Base-by-base conservation (phyloP, 306 rosid species). In the Hylodesmum podocarpum region DNA sequence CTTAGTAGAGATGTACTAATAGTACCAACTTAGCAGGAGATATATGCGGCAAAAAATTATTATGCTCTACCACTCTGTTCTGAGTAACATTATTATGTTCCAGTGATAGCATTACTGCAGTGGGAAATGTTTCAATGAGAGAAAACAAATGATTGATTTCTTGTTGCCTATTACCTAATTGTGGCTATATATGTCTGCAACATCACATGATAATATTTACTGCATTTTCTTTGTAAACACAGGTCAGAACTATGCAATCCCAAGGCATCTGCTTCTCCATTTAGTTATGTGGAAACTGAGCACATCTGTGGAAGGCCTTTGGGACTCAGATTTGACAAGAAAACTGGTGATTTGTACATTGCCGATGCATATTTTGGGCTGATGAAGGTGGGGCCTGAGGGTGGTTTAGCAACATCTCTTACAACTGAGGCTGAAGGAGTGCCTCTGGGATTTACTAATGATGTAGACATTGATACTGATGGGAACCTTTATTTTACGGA, bases 341-440 rank as follows among this genome's bases (percentile, higher is more conserved):
- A 83, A 82, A 90, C 93, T 6, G 97, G 95, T 24, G 88, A 94
- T 81, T 77, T 94, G 65, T 90, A 91, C 86, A 94, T 91, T 28
- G 98, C 98, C 16, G 98, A 94, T 87, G 96, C 98, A 10, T 94
- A 94, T 75, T 73, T 90, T 67, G 98, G 97, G 77, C 58, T 94
- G 37, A 73, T 88, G 93, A 94, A 86, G 81, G 96, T 91, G 46
- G 96, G 97, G 53, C 90, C 97, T 15, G 86, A 94, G 82, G 98
- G 98, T 77, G 98, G 97, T 63, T 74, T 88, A 82, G 97, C 97
- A 72, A 86, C 90, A 64, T 54, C 90, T 71, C 96, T 94, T 55
- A 18, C 93, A 77, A 91, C 90, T 33, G 91, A 85, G 66, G 97
- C 94, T 33, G 91, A 91, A 87, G 98, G 97, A 50, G 86, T 69